Evolutionary conservation across 2,329 filamentous ascomycete species (phyloP).

Genomic region (Chaetomium strumarium): DNA sequence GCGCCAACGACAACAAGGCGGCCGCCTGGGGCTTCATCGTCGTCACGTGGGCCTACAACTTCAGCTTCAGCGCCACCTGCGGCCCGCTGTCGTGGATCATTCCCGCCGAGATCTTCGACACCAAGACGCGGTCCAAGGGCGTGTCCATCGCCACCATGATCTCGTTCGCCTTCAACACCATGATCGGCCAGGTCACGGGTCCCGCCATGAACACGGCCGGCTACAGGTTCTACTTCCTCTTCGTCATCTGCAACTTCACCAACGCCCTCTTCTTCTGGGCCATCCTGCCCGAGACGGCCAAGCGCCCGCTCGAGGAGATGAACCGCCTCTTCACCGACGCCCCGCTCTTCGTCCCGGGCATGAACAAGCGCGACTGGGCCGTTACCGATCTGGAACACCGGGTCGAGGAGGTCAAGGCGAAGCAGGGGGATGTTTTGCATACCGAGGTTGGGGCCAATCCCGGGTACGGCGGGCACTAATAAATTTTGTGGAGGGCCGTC

Average conservation of each 20-base stretch:
- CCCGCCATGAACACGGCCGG: conserved; percentile 42
- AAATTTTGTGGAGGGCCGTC: too few species aligned
- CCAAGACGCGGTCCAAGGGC: conserved; percentile 66
- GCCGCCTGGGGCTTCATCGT: conserved; percentile 57
- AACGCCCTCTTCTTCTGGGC: conserved; percentile 47
- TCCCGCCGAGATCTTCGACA: conserved; percentile 71
- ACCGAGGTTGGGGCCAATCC: not conserved
- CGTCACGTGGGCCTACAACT: conserved; percentile 75
- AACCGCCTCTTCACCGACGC: conserved; percentile 53
- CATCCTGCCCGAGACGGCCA: conserved; percentile 55
- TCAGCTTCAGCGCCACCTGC: conserved; percentile 43
- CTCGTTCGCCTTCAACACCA: conserved; percentile 26
- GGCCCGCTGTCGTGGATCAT: conserved; percentile 58
- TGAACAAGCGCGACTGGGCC: conserved; percentile 6
- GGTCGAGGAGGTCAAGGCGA: conserved; percentile 13
- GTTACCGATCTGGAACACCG: conserved; percentile 9
- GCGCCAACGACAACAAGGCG: conserved; percentile 38
- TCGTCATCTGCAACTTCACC: conserved; percentile 55
- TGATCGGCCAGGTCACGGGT: conserved; percentile 30
- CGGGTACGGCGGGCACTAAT: not conserved
- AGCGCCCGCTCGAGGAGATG: conserved; percentile 60
- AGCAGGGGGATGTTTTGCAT: conserved; percentile 2
- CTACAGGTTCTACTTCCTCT: conserved; percentile 44
- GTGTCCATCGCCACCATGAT: conserved; percentile 70
- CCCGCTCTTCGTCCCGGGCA: conserved; percentile 11